A percentile compares a stretch with the other conserved stretches of the same genome.
phyloP scores from a whole-genome alignment of 2,329 filamentous ascomycete genomes.

The Colletotrichum tanaceti region DNA sequence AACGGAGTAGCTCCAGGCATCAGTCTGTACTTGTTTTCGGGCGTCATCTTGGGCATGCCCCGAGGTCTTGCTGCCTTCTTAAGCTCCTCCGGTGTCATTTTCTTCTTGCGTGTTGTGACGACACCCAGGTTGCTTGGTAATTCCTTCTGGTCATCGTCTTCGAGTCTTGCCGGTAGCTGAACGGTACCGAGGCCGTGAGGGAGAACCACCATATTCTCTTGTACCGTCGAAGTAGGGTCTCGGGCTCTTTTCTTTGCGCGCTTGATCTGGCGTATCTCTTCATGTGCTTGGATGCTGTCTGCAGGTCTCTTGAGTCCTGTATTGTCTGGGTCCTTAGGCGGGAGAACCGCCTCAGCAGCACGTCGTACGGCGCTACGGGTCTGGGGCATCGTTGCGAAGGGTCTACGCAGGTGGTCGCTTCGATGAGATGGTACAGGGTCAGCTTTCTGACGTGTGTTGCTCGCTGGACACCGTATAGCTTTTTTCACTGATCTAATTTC shows the following conservation, averaged over 20 bases:
- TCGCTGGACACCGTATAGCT: not conserved
- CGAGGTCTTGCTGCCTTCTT: conserved; percentile 43
- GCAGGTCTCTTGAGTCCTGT: not conserved
- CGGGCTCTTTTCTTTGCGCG: not conserved
- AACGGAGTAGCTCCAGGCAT: conserved; percentile 73
- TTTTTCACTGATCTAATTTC: not conserved
- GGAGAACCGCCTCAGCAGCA: not conserved
- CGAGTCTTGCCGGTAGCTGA: not conserved
- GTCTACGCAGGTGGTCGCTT: not conserved
- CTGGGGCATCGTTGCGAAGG: not conserved
- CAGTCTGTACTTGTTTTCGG: conserved; percentile 59
- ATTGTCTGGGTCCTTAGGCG: too few species aligned
- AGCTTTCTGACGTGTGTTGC: not conserved
- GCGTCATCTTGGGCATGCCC: conserved; percentile 44
- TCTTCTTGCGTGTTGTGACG: too few species aligned
- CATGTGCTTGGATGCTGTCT: not conserved
- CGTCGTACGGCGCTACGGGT: conserved; percentile 2
- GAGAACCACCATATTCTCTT: conserved; percentile 1
- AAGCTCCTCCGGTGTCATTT: not conserved
- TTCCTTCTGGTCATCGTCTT: not conserved
- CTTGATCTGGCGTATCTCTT: not conserved
- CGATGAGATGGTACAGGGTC: not conserved
- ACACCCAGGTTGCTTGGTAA: not conserved
- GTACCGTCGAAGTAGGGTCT: not conserved
- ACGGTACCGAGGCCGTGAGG: conserved; percentile 41